Evolutionary conservation across 345 rosid genomes (phyloP), one percentile per base, ranked within the genome.

Genomic region (Arabidopsis suecica): DNA sequence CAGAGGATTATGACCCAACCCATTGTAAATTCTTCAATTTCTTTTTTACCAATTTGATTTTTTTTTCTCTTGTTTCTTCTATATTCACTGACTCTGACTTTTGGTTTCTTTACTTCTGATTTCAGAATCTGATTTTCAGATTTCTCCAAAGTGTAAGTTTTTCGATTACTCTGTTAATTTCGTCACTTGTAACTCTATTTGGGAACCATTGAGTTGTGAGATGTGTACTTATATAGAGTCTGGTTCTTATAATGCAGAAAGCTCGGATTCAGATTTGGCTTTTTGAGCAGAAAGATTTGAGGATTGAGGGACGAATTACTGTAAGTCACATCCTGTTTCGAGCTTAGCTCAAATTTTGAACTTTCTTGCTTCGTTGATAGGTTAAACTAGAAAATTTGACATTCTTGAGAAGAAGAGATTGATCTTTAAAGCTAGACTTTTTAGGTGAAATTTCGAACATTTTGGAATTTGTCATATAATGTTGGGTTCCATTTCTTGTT

Each of bases 221-320:
- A 33, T 42, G 1, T 61, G 16, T 36, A 12, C 65, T 69, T 56
- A 23, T 23, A 6, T 14, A 12, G 9, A 36, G 16, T 36, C 22
- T 20, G 38, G n/a, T 50, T 50, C 9, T 44, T 58, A 22, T 65
- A 38, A 30, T 70, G 23, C 84, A 91, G 97, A 94, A 91, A 91
- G 93, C 98, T 71, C 86, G 97, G 50, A 91, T 94, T 62, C 95
- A 91, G 90, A 91, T 94, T 82, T 94, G 97, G 97, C 88, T 94
- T 9, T 94, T 88, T 71, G 98, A 91, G 84, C 97, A 91, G 92
- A 91, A 88, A 71, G 97, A 94, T 78, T 55, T 82, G 83, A 88
- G 96, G 79, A 91, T 91, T 42, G 96, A 94, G 77, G 98, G 97
- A 61, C 65, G 82, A 54, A 79, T 79, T 1, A 79, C 78, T 37